Evolutionary conservation across 2,329 filamentous ascomycete species (phyloP), one percentile per base, ranked within the genome.

Genomic region (Fusarium circinatum): DNA sequence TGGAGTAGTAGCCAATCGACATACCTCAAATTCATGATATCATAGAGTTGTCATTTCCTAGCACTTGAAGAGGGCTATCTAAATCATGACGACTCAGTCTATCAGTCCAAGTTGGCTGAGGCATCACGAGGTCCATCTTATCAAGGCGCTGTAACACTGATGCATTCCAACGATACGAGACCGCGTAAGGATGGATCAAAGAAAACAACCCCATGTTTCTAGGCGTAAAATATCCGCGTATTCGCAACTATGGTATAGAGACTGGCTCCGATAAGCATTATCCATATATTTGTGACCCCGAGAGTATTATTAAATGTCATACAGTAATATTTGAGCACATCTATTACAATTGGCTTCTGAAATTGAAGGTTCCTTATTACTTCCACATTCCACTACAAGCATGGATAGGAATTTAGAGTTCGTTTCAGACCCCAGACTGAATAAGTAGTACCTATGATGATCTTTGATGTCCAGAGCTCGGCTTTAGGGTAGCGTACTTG

Each of bases 211-310:
- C 8, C 14, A 7, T 12, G 48, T 3, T 34, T 39, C 14, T 1
- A 39, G 8, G 3, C 3, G 26, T 6, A 14, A 39, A n/a, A 5
- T 26, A 22, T 36, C 18, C 49, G 10, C 14, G 13, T 36, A 26
- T 26, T 2, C n/a, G 24, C 5, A 28, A 9, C 7, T 10, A 12
- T 12, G 15, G 22, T n/a, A 6, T 15, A 18, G 11, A n/a, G 11
- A n/a, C 20, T 28, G 6, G 20, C 15, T 30, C 20, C 13, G 0
- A 30, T 5, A 26, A 6, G 10, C 9, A 26, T 4, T 20, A 5
- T 20, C 2, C 6, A 8, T 17, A 0, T 28, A 0, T 7, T 2
- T 15, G 5, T 28, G 18, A 17, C 10, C 18, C 32, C 13, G 4
- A 6, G 24, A 28, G 11, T 17, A 38, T 28, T 0, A 18, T 28